Conservation (phyloP, 176 grass and related monocot genomes). For the Oryza officinalis region DNA sequence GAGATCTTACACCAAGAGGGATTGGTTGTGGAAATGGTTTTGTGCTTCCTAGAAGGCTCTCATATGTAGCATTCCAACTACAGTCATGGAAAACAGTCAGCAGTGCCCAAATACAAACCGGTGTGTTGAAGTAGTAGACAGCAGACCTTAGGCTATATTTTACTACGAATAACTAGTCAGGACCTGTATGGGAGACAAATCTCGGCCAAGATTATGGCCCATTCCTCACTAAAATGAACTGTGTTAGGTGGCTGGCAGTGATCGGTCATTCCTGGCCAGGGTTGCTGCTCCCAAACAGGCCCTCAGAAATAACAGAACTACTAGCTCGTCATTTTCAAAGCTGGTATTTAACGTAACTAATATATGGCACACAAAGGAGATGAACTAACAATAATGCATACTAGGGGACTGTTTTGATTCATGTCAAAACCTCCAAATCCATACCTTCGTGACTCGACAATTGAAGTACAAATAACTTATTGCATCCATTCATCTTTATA, state of each 20-base stretch:
- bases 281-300: not conserved
- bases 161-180: not conserved
- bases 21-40: constrained; percentile 76
- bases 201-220: not conserved
- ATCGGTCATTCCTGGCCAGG: not conserved
- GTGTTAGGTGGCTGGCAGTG: not conserved
- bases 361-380: not conserved
- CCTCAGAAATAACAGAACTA: not conserved
- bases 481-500: not conserved
- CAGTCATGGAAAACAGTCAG: constrained; percentile 20
- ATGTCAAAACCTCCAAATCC: not conserved
- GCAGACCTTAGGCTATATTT: not conserved
- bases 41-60: constrained; percentile 82
- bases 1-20: constrained; percentile 68
- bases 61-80: constrained; percentile 91
- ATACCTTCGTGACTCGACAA: not conserved
- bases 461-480: not conserved
- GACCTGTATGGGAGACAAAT: not conserved
- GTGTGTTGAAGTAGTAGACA: not conserved
- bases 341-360: not conserved
- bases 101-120: constrained; percentile 8
- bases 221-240: no score
- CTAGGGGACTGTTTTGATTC: not conserved
- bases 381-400: not conserved
- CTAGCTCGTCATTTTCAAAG: not conserved